These are phyloP conservation scores for Talaromyces proteolyticus DNA, from an alignment of 495 filamentous ascomycete species.

Conservation along the genomic window DNA sequence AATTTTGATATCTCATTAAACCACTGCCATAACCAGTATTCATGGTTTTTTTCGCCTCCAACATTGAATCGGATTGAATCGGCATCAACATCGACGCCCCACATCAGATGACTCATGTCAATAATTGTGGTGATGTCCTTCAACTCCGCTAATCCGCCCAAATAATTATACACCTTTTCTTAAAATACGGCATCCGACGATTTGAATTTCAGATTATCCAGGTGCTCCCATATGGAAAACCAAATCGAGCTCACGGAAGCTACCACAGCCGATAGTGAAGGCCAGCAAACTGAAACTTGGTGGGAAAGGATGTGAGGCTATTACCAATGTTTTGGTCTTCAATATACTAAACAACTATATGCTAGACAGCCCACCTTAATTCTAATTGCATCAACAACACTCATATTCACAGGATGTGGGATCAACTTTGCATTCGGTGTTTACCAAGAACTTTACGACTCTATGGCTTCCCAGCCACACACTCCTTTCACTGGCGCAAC, in stretches of 20 bases:
- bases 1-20: too few species aligned
- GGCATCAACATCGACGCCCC: too few species aligned
- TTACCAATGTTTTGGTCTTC: not conserved
- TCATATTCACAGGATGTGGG: conserved; percentile 35
- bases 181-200: too few species aligned
- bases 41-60: too few species aligned
- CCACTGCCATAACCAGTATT: too few species aligned
- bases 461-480: conserved; percentile 19
- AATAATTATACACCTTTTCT: too few species aligned
- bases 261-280: not conserved
- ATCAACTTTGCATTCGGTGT: conserved; percentile 41
- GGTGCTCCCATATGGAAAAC: not conserved
- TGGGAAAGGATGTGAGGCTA: not conserved
- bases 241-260: not conserved
- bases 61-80: too few species aligned
- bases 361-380: conserved; percentile 19
- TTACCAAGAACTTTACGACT: conserved; percentile 40
- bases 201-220: too few species aligned
- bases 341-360: not conserved
- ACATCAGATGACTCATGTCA: too few species aligned
- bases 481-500: conserved; percentile 31
- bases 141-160: too few species aligned
- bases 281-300: not conserved
- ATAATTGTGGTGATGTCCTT: too few species aligned
- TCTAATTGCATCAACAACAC: conserved; percentile 21